Percentiles rank a stretch among this genome's conserved stretches.
Evolutionary conservation across 1,284 basidiomycete species (phyloP).

Genomic region (Bjerkandera adusta): DNA sequence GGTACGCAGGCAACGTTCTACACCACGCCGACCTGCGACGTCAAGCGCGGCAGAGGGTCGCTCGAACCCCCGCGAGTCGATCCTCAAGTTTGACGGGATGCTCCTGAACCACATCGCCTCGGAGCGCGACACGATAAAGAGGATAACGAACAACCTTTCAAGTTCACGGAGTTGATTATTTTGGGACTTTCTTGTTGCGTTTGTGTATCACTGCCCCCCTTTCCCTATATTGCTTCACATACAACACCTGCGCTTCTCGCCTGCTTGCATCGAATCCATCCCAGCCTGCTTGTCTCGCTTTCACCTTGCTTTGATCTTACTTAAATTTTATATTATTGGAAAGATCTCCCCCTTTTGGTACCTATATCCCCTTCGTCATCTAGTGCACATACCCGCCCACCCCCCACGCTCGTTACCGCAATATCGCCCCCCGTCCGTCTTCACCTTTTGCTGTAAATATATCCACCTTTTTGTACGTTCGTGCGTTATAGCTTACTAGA

Average conservation of each 20-base stretch:
- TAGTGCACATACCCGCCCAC: neutral
- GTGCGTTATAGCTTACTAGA: too few relatives aligned
- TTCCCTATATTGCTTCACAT: neutral
- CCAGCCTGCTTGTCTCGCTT: neutral
- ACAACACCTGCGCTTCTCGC: neutral
- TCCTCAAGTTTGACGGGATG: conserved; percentile 69
- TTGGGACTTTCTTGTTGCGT: neutral
- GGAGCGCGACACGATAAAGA: conserved; percentile 68
- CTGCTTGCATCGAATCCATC: neutral
- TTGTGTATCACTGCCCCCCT: neutral
- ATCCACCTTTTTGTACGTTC: neutral
- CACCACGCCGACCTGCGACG: neutral
- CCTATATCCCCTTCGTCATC: too few relatives aligned
- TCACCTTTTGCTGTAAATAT: neutral
- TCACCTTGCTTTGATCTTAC: neutral
- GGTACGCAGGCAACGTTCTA: neutral
- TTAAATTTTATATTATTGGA: neutral
- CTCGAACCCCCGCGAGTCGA: conserved; percentile 43
- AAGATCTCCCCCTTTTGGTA: too few relatives aligned
- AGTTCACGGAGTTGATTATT: conserved; percentile 5
- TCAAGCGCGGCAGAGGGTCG: conserved; percentile 3
- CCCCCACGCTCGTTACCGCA: neutral
- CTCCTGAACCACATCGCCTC: conserved; percentile 72
- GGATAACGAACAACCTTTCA: conserved; percentile 51
- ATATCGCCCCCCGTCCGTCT: neutral